Evolutionary conservation across 345 rosid species (phyloP).

Genomic region (Sonneratia caseolaris): DNA sequence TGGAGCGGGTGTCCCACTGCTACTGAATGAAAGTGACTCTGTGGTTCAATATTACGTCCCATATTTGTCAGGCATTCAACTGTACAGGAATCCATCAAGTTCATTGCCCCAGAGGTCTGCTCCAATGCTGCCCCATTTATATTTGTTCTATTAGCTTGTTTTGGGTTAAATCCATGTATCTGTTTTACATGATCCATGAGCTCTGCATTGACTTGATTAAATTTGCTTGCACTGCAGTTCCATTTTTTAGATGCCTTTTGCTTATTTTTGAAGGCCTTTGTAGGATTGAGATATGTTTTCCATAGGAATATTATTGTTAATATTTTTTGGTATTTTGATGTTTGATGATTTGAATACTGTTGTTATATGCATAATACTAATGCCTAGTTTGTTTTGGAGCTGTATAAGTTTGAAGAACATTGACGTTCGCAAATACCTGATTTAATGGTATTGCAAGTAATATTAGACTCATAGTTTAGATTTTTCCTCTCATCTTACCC

Average conservation of each 20-base stretch:
- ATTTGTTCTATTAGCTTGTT: background rate
- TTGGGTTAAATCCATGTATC: background rate
- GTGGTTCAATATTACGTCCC: conserved; percentile 89
- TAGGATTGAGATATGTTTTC: background rate
- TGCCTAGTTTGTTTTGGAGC: background rate
- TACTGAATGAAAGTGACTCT: conserved; percentile 59
- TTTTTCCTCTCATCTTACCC: background rate
- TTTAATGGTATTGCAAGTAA: background rate
- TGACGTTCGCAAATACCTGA: background rate
- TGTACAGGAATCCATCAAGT: conserved; percentile 48
- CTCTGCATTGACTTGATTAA: background rate
- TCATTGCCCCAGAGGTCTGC: conserved; percentile 44
- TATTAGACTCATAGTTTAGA: background rate
- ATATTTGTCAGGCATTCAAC: conserved; percentile 81
- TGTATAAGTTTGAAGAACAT: background rate
- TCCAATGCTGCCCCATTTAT: background rate
- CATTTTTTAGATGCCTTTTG: background rate
- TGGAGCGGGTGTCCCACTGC: conserved; percentile 80
- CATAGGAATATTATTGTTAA: no score
- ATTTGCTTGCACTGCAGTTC: background rate
- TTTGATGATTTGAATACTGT: background rate
- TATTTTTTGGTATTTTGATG: no score
- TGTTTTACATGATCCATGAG: background rate
- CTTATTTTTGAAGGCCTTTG: background rate
- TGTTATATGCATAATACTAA: background rate